A percentile compares a stretch with the other conserved stretches of the same genome.
Evolutionary conservation across 1,284 basidiomycete genomes (phyloP).

Genomic region (Schizophyllum amplum): DNA sequence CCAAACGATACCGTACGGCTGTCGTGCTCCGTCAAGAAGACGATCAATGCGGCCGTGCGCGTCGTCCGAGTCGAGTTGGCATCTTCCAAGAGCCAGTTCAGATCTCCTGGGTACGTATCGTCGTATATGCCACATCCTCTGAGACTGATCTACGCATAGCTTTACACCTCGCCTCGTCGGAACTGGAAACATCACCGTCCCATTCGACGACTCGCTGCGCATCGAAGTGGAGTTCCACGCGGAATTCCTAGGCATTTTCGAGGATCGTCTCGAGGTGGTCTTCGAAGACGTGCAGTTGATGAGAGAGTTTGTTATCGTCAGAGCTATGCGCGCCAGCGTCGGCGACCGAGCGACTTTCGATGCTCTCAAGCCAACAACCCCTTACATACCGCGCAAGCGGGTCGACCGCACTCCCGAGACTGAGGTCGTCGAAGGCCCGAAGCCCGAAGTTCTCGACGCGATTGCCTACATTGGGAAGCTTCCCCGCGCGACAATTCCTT

Average conservation of each 20-base stretch:
- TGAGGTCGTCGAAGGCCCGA: conserved; percentile 38
- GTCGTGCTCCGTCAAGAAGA: not conserved
- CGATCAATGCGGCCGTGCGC: not conserved
- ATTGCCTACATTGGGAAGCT: conserved; percentile 34
- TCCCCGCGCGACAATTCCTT: conserved; percentile 31
- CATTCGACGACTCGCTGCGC: conserved; percentile 11
- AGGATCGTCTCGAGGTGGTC: conserved; percentile 35
- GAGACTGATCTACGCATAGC: not conserved
- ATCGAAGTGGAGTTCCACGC: conserved; percentile 29
- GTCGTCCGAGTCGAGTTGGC: not conserved
- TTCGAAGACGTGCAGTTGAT: conserved; percentile 32
- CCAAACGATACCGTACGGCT: not conserved
- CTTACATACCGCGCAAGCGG: conserved; percentile 42
- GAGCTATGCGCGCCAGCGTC: conserved; percentile 31
- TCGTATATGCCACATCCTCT: not conserved
- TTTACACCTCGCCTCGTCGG: not conserved
- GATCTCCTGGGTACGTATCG: not conserved
- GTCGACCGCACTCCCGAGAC: conserved; percentile 29
- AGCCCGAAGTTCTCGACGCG: conserved; percentile 29
- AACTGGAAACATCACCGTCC: not conserved
- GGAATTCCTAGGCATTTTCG: conserved; percentile 35
- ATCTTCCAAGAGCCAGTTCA: not conserved
- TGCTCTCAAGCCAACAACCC: conserved; percentile 36
- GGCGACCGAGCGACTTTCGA: conserved; percentile 40
- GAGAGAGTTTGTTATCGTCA: conserved; percentile 36